Percentiles rank a stretch among this genome's conserved stretches.
Evolutionary conservation across 1,284 basidiomycete genomes (phyloP).

Genomic region (Sphagnurus paluster): DNA sequence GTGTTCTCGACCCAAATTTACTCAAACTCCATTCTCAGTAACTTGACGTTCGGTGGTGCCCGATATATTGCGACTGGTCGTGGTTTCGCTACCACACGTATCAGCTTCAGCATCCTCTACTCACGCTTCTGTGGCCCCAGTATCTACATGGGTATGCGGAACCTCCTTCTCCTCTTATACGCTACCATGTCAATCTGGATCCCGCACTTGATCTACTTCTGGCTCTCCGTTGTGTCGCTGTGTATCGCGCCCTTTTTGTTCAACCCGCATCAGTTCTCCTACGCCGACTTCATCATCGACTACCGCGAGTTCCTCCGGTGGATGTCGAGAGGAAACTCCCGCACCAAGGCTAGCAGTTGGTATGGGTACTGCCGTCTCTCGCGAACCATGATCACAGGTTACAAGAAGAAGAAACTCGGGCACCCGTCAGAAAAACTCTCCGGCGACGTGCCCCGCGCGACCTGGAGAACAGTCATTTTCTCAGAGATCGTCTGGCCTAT

Average conservation of each 20-base stretch:
- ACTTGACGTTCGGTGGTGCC: conserved; percentile 94
- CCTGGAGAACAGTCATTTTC: conserved; percentile 83
- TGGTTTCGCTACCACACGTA: conserved; percentile 94
- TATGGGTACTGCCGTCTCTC: conserved; percentile 97
- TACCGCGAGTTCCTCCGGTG: conserved; percentile 96
- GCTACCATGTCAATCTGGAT: conserved; percentile 90
- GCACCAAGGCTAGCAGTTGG: conserved; percentile 96
- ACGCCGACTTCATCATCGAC: conserved; percentile 94
- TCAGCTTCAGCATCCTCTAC: conserved; percentile 93
- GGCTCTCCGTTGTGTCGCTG: conserved; percentile 88
- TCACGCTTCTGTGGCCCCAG: conserved; percentile 98
- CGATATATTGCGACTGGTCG: conserved; percentile 97
- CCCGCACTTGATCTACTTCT: conserved; percentile 95
- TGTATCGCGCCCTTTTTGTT: conserved; percentile 95
- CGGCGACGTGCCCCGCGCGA: conserved; percentile 87
- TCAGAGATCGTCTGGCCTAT: conserved; percentile 88
- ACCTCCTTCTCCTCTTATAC: conserved; percentile 86
- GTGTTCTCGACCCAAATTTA: conserved; percentile 98
- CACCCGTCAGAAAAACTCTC: conserved; percentile 95
- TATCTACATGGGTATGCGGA: conserved; percentile 96
- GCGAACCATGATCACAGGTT: conserved; percentile 94
- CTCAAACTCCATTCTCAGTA: conserved; percentile 92
- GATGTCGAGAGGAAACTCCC: conserved; percentile 97
- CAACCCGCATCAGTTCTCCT: conserved; percentile 98
- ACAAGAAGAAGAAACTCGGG: conserved; percentile 97